Percentiles rank a stretch among this genome's conserved stretches.
These are phyloP conservation scores for Neurospora crassa DNA, from an alignment of 2,329 filamentous ascomycete species.

Conservation along the genomic window DNA sequence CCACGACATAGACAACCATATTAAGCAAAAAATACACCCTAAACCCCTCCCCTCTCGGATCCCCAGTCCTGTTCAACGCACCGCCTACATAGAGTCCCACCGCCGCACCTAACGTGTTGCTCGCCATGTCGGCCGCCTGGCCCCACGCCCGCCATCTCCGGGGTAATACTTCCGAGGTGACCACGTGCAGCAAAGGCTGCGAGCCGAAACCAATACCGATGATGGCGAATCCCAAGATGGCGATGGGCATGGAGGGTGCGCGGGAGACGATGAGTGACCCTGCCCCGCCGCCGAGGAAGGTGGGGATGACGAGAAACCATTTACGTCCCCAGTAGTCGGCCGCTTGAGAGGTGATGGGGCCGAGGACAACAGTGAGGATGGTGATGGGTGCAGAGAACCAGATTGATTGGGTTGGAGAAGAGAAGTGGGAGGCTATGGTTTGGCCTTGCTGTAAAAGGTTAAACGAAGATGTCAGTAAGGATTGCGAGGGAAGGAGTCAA, in stretches of 20 bases:
- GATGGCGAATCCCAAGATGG: slow-evolving; percentile 28
- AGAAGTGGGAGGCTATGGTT: slow-evolving; percentile 22
- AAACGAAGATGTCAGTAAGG: neutral
- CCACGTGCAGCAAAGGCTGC: slow-evolving; percentile 29
- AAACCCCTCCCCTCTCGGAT: slow-evolving; percentile 23
- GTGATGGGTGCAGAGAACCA: slow-evolving; percentile 28
- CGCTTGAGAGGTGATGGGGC: slow-evolving; percentile 28
- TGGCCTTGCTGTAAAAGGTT: slow-evolving; percentile 21
- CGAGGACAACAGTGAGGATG: slow-evolving; percentile 27
- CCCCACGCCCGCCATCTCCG: slow-evolving; percentile 26
- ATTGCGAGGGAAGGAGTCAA: neutral
- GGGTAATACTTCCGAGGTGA: slow-evolving; percentile 30
- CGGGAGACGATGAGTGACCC: slow-evolving; percentile 28
- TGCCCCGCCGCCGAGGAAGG: slow-evolving; percentile 21
- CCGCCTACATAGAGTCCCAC: slow-evolving; percentile 26
- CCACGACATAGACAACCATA: slow-evolving; percentile 20
- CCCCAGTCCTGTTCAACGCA: slow-evolving; percentile 22
- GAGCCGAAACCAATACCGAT: slow-evolving; percentile 26
- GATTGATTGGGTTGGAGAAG: slow-evolving; percentile 15
- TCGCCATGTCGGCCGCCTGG: slow-evolving; percentile 25
- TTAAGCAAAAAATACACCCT: slow-evolving; percentile 27
- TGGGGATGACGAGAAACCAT: slow-evolving; percentile 29
- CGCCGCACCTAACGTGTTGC: slow-evolving; percentile 22
- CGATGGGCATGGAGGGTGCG: slow-evolving; percentile 25
- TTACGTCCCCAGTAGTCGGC: slow-evolving; percentile 34